These are phyloP conservation scores for Sugiyamaella japonica DNA, from an alignment of 1,139 yeast genomes.

Conservation along the genomic window DNA sequence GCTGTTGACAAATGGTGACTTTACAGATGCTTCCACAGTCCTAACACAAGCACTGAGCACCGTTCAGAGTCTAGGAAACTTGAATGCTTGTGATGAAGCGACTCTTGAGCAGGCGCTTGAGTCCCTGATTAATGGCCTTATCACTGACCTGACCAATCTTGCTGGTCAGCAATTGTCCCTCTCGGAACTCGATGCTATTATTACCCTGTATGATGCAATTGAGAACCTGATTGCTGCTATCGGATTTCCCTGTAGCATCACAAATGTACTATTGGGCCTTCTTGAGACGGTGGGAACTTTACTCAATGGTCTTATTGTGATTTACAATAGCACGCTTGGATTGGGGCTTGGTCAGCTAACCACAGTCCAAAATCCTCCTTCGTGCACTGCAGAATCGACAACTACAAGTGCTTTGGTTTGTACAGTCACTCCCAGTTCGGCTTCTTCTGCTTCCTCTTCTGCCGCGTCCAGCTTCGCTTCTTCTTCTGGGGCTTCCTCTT, in stretches of 20 bases:
- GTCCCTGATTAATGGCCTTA: constrained; percentile 5
- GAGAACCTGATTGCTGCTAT: background rate
- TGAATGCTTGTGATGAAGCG: constrained; percentile 6
- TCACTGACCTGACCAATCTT: background rate
- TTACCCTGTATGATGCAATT: constrained; percentile 10
- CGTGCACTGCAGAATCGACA: too few species aligned
- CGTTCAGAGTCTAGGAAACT: background rate
- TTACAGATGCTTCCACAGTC: background rate
- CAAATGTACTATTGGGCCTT: background rate
- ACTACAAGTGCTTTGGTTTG: too few species aligned
- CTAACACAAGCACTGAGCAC: constrained; percentile 9
- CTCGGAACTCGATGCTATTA: constrained; percentile 11
- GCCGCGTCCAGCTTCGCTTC: too few species aligned
- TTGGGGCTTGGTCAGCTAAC: constrained; percentile 2
- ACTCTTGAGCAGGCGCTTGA: constrained; percentile 1
- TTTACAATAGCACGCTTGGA: constrained; percentile 6
- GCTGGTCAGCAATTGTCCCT: constrained; percentile 1
- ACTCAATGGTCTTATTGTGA: constrained; percentile 1
- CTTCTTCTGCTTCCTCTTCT: too few species aligned
- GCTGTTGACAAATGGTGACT: constrained; percentile 5
- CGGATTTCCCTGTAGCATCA: constrained; percentile 5
- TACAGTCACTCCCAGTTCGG: too few species aligned
- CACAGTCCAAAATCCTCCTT: constrained; percentile 4
- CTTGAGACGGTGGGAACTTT: constrained; percentile 2
- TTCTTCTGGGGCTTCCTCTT: too few species aligned